These are phyloP conservation scores for Pseudovirgaria hyperparasitica DNA, from an alignment of 2,329 filamentous ascomycete genomes.

Conservation along the genomic window DNA sequence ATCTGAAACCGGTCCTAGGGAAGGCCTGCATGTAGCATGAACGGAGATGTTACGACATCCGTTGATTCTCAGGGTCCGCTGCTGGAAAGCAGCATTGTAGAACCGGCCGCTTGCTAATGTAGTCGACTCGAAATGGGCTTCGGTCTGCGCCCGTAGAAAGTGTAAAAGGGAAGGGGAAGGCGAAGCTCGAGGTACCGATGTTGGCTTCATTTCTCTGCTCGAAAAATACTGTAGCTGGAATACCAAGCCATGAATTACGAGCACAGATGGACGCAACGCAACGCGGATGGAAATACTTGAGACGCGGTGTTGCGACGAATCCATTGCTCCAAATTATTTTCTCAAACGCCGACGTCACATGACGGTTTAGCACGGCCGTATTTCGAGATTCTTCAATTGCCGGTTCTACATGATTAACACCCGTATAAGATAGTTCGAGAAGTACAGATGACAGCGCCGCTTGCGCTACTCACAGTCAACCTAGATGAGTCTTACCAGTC, in stretches of 20 bases:
- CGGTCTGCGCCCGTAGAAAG: slow-evolving; percentile 23
- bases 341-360: too few species aligned
- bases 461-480: slow-evolving; percentile 16
- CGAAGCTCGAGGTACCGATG: slow-evolving; percentile 17
- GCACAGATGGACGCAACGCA: too few species aligned
- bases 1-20: not conserved
- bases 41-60: not conserved
- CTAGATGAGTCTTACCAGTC: too few species aligned
- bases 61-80: slow-evolving; percentile 1
- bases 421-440: too few species aligned
- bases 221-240: slow-evolving; percentile 7
- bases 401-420: too few species aligned
- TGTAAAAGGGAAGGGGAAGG: slow-evolving; percentile 24
- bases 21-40: not conserved
- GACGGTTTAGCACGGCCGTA: too few species aligned
- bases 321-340: too few species aligned
- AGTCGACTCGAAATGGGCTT: slow-evolving; percentile 14
- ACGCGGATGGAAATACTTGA: too few species aligned
- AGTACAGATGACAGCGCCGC: slow-evolving; percentile 4
- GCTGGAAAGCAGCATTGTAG: slow-evolving; percentile 1
- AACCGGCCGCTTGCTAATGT: not conserved
- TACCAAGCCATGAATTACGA: too few species aligned
- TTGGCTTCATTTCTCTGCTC: slow-evolving; percentile 24
- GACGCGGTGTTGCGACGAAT: too few species aligned
- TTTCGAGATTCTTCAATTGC: too few species aligned